Evolutionary conservation across 352 stramenopile species (phyloP).

Genomic region (Phytophthora ramorum): DNA sequence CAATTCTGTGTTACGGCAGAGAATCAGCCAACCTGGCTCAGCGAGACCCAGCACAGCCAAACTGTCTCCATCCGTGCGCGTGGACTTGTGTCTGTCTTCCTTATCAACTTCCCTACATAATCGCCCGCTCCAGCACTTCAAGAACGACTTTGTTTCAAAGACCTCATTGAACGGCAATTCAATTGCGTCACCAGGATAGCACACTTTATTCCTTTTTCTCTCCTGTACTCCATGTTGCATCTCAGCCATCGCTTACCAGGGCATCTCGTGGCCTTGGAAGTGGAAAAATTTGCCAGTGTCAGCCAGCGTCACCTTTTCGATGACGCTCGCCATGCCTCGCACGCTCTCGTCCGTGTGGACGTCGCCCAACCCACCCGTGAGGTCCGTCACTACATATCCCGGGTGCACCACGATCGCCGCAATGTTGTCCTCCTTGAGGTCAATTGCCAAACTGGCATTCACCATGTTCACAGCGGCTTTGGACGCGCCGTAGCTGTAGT

Average conservation of each 20-base stretch:
- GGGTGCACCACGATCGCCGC: conserved; percentile 49
- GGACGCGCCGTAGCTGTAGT: conserved; percentile 73
- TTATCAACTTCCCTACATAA: too few species aligned
- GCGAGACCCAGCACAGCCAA: too few species aligned
- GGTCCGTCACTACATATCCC: conserved; percentile 62
- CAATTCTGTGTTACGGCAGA: too few species aligned
- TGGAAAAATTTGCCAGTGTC: conserved; percentile 60
- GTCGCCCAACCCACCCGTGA: conserved; percentile 38
- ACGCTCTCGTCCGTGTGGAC: conserved; percentile 44
- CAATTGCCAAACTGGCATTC: conserved; percentile 45
- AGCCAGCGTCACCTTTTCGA: conserved; percentile 35
- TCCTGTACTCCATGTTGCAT: background rate
- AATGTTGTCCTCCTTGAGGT: conserved; percentile 57
- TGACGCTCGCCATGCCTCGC: conserved; percentile 37
- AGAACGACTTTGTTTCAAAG: background rate
- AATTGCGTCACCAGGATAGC: background rate
- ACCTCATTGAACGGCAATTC: background rate
- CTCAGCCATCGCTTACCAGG: conserved; percentile 39
- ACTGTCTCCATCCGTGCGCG: too few species aligned
- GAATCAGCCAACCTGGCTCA: too few species aligned
- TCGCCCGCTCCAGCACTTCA: too few species aligned
- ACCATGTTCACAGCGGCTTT: conserved; percentile 79
- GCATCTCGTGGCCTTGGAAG: conserved; percentile 44
- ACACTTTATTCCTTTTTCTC: too few species aligned
- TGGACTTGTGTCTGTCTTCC: too few species aligned